Percentiles rank a stretch among this genome's conserved stretches.
Conservation (phyloP, 805 yeast species). For the Wickerhamomyces bovis region DNA sequence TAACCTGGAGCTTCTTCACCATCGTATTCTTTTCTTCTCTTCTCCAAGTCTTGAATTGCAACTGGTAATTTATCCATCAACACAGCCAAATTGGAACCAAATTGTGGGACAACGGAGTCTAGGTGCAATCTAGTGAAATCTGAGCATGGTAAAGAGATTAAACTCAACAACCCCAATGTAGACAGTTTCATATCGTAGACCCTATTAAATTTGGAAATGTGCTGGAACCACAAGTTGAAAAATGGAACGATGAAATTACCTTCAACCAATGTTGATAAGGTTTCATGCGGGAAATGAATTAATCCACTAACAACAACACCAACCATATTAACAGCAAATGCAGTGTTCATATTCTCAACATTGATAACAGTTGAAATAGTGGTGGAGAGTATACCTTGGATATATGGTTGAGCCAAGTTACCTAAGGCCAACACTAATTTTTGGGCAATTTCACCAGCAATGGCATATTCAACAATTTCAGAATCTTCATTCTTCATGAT, state of each 20-base stretch:
- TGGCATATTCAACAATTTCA: conserved; percentile 49
- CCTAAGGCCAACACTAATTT: conserved; percentile 56
- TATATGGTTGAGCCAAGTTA: conserved; percentile 35
- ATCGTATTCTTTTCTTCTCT: conserved; percentile 42
- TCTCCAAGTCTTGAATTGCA: conserved; percentile 63
- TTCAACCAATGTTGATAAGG: conserved; percentile 46
- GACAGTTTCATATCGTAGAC: conserved; percentile 81
- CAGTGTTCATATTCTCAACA: conserved; percentile 19
- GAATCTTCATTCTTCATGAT: conserved; percentile 39
- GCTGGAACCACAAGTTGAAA: conserved; percentile 57
- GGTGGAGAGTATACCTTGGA: conserved; percentile 35
- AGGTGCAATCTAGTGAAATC: conserved; percentile 30
- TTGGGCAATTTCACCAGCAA: conserved; percentile 59
- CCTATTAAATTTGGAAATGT: conserved; percentile 49
- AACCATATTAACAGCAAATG: conserved; percentile 41
- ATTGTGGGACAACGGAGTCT: conserved; percentile 34
- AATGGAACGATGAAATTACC: conserved; percentile 40
- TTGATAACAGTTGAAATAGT: conserved; percentile 34
- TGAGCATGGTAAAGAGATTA: conserved; percentile 28
- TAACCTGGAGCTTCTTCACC: conserved; percentile 26
- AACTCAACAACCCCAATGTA: conserved; percentile 55
- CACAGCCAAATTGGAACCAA: conserved; percentile 45
- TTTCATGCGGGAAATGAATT: conserved; percentile 49
- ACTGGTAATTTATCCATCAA: conserved; percentile 59
- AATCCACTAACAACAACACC: conserved; percentile 62